Percentiles rank a stretch among this genome's conserved stretches.
Evolutionary conservation across 176 grass and related monocot genomes (phyloP).

Genomic region (Saccharum officinarum): DNA sequence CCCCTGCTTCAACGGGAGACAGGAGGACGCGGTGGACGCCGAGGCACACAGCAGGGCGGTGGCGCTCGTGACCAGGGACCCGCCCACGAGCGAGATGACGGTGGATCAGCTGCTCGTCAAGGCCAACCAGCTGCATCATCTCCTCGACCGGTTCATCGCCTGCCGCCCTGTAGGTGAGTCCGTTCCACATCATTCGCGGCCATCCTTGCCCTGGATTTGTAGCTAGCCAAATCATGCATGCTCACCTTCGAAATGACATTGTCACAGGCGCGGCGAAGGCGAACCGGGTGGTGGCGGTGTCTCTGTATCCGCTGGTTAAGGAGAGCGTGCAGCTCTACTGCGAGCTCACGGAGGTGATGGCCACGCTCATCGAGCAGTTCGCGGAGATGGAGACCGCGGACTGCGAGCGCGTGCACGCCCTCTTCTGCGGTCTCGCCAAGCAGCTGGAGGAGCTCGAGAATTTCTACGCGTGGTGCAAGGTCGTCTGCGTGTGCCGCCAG

Average conservation of each 20-base stretch:
- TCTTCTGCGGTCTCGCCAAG: conserved; percentile 63
- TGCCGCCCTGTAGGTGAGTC: conserved; percentile 68
- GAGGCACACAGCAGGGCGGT: background rate
- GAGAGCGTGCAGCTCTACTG: conserved; percentile 87
- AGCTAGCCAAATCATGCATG: background rate
- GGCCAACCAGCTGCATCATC: conserved; percentile 60
- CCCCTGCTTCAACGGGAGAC: background rate
- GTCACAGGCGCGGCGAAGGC: conserved; percentile 59
- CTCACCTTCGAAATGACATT: background rate
- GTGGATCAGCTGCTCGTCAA: conserved; percentile 54
- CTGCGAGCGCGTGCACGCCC: conserved; percentile 54
- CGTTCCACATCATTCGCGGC: too few relatives aligned
- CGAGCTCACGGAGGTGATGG: conserved; percentile 66
- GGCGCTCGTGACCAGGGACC: conserved; percentile 39
- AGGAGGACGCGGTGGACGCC: background rate
- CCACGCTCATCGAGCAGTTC: conserved; percentile 63
- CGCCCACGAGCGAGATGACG: conserved; percentile 75
- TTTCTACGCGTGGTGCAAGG: conserved; percentile 80
- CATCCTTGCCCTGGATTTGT: background rate
- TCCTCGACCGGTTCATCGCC: conserved; percentile 73
- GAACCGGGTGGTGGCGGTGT: conserved; percentile 71
- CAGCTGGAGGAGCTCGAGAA: conserved; percentile 63
- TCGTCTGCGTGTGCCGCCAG: conserved; percentile 51
- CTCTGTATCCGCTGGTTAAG: conserved; percentile 69
- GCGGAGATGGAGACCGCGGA: conserved; percentile 55